These are phyloP conservation scores for Albizia julibrissin DNA, from an alignment of 306 rosid genomes.

Conservation along the genomic window DNA sequence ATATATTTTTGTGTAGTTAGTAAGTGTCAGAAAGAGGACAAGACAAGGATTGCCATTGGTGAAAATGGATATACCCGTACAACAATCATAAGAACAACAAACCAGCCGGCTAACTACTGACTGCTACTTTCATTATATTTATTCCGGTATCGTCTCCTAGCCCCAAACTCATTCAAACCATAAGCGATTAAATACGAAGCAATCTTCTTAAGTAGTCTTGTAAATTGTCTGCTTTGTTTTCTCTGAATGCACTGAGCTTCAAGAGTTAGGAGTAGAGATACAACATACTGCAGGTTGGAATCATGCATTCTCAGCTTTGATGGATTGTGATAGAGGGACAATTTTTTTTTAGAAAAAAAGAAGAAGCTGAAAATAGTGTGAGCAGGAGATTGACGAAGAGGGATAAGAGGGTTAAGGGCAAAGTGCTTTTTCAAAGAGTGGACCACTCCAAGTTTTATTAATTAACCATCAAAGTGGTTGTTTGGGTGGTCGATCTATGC, in stretches of 20 bases:
- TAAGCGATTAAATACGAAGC: not conserved
- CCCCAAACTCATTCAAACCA: not conserved
- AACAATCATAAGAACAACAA: slow-evolving; percentile 24
- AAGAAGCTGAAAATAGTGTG: not conserved
- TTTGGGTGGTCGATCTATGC: slow-evolving; percentile 26
- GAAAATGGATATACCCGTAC: not conserved
- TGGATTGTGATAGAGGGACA: not conserved
- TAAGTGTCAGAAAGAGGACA: slow-evolving; percentile 32
- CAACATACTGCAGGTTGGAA: not conserved
- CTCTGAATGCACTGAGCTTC: not conserved
- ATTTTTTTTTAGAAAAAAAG: too few relatives aligned
- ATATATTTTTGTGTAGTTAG: slow-evolving; percentile 24
- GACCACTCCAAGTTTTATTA: slow-evolving; percentile 24
- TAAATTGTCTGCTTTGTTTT: not conserved
- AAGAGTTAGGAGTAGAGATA: not conserved
- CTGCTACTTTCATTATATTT: not conserved
- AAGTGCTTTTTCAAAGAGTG: not conserved
- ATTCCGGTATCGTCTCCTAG: not conserved
- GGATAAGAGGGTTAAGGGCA: not conserved
- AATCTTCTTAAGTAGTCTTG: not conserved
- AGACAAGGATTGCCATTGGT: slow-evolving; percentile 25
- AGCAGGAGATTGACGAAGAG: not conserved
- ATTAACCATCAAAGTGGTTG: slow-evolving; percentile 30
- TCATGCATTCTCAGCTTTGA: not conserved
- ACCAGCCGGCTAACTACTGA: not conserved